Conservation (phyloP, 2,329 filamentous ascomycete species). For the Colletotrichum cuscutae region DNA sequence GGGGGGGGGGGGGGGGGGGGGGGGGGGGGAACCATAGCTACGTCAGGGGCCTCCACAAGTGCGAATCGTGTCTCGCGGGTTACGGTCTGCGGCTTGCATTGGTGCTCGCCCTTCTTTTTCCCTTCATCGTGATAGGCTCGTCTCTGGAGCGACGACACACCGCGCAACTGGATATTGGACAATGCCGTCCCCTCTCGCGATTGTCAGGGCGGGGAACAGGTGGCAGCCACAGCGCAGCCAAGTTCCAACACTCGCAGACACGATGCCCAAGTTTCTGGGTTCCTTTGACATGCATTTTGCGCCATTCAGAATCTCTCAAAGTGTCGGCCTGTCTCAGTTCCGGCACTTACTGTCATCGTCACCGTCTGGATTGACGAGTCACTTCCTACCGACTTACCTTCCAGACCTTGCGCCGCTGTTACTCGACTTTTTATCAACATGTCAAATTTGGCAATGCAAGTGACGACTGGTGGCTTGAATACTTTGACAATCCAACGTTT, state of each 20-base stretch:
- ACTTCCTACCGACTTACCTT: neutral
- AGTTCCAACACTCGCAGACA: neutral
- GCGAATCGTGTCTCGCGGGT: conserved; percentile 6
- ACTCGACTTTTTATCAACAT: neutral
- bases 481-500: neutral
- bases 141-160: neutral
- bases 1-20: too few relatives aligned
- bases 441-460: neutral
- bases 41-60: conserved; percentile 24
- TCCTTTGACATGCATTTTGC: neutral
- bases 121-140: conserved; percentile 3
- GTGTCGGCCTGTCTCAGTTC: neutral
- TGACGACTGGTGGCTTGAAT: neutral
- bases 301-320: neutral
- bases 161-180: conserved; percentile 1
- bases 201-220: neutral
- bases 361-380: neutral
- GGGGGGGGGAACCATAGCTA: conserved; percentile 1
- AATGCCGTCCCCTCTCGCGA: conserved; percentile 4
- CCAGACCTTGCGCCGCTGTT: neutral
- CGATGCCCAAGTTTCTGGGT: neutral
- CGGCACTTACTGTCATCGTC: neutral
- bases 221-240: neutral
- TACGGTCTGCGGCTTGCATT: too few relatives aligned
- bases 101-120: too few relatives aligned